Evolutionary conservation across 2,329 filamentous ascomycete genomes (phyloP), one percentile per base, ranked within the genome.

Genomic region (Cladosporium colombiae): DNA sequence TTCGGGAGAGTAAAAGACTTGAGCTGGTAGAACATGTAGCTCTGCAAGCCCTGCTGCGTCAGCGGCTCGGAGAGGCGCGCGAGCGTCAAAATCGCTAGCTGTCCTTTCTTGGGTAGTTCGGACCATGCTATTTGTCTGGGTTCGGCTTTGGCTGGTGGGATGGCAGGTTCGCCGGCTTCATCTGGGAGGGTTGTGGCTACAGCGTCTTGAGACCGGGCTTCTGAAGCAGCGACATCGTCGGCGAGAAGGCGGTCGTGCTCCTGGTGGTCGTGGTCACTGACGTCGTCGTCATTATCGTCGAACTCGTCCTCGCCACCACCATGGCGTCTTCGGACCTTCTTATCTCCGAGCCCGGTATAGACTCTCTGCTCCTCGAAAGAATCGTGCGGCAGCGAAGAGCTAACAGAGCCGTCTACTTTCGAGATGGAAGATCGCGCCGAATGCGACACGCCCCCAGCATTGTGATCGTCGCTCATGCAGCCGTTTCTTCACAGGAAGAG

Each of bases 11-110:
- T 67, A 71, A 96, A 94, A 66, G 89, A 94, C 71, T 87, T 88
- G n/a, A 97, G 85, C 76, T 95, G 91, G 77, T 94, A 96, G 79
- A 92, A 96, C 82, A 96, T 88, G 78, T 96, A 96, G 1, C 90
- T 86, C 77, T 90, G 85, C 10, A 93, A 78, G 14, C 88, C 91
- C 0, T 91, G 93, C 74, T 95, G 91, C 0, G 91, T 90, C 40
- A 96, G 81, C 3, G 92, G 92, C 75, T 96, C 93, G 13, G 90
- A 92, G 25, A 96, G 81, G 31, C 93, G 87, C 10, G 92, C 89
- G 53, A 96, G 80, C 0, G 90, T 92, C 59, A 96, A 83, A 65
- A 96, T 88, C 33, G 89, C 80, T 23, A 96, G 84, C 78, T 96
- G 92, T 55, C 86, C 83, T 77, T 93, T 96, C 66, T 86, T 84